Conservation (phyloP, 1,284 basidiomycete species). For the Moniliella sp. region DNA sequence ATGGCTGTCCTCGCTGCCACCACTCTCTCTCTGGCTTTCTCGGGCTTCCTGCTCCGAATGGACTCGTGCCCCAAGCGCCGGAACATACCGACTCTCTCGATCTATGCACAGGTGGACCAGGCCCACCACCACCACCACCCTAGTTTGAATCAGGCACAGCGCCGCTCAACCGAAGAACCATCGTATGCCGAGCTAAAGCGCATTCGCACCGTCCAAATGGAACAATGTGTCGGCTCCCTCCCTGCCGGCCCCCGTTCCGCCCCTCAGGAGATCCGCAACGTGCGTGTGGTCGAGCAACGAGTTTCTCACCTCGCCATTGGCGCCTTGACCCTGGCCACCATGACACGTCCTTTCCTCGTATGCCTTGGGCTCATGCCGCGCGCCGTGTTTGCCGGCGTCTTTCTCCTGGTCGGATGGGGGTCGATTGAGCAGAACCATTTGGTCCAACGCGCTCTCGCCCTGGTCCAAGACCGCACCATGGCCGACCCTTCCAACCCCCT, state of each 20-base stretch:
- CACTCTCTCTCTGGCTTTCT: constrained; percentile 72
- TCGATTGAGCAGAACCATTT: constrained; percentile 65
- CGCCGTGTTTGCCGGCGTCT: constrained; percentile 28
- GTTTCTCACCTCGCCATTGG: constrained; percentile 27
- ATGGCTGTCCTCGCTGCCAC: constrained; percentile 62
- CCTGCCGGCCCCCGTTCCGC: neutral
- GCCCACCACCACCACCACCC: constrained; percentile 8
- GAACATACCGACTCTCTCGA: constrained; percentile 47
- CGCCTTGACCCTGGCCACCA: constrained; percentile 28
- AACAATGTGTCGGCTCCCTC: neutral
- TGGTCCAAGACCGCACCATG: constrained; percentile 47
- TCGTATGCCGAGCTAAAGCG: no score
- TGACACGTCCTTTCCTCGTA: constrained; percentile 30
- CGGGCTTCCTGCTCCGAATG: constrained; percentile 75
- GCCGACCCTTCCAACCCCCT: constrained; percentile 39
- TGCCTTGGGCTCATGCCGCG: constrained; percentile 25
- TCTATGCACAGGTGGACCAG: constrained; percentile 43
- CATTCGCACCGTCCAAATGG: neutral
- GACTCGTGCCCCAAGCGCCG: no score
- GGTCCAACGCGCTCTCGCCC: constrained; percentile 58
- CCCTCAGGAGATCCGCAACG: constrained; percentile 11
- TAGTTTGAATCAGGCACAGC: neutral
- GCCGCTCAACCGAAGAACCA: no score
- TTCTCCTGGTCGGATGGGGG: constrained; percentile 30
- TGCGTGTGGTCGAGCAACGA: constrained; percentile 26